phyloP scores from a whole-genome alignment of 2,329 filamentous ascomycete genomes.

The Curvularia sp. region DNA sequence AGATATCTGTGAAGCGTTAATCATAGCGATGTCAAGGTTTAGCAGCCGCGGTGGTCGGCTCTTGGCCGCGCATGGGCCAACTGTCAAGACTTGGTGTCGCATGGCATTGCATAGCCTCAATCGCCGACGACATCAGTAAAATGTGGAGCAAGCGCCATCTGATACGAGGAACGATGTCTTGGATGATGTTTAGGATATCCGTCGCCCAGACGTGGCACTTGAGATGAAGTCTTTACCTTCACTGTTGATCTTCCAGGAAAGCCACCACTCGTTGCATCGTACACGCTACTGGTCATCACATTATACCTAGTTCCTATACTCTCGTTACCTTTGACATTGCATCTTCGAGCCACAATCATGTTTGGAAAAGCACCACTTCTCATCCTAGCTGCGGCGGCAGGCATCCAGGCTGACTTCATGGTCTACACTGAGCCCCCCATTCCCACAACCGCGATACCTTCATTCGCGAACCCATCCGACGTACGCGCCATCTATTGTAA shows the following conservation, averaged over 20 bases:
- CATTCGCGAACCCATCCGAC: conserved; percentile 32
- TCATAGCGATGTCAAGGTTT: not conserved
- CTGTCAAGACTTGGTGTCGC: not conserved
- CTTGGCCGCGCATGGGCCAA: not conserved
- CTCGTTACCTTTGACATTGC: conserved; percentile 2
- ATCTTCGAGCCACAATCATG: conserved; percentile 16
- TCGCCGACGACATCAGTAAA: conserved; percentile 8
- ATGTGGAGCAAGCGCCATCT: conserved; percentile 22
- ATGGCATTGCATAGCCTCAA: conserved; percentile 15
- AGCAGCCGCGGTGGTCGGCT: not conserved
- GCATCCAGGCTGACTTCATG: conserved; percentile 40
- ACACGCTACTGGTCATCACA: not conserved
- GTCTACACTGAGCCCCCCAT: conserved; percentile 43
- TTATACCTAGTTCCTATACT: conserved; percentile 1
- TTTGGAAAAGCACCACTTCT: conserved; percentile 23
- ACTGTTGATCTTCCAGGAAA: not conserved
- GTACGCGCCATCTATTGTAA: conserved; percentile 17
- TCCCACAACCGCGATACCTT: conserved; percentile 37
- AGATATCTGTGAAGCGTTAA: not conserved
- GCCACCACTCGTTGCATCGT: conserved; percentile 2
- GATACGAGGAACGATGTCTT: conserved; percentile 22
- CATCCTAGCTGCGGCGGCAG: conserved; percentile 25
- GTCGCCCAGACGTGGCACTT: conserved; percentile 1
- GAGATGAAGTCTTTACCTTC: not conserved
- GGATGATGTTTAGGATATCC: conserved; percentile 12